Conservation (phyloP, 2,329 filamentous ascomycete genomes). For the Alternaria metachromatica region DNA sequence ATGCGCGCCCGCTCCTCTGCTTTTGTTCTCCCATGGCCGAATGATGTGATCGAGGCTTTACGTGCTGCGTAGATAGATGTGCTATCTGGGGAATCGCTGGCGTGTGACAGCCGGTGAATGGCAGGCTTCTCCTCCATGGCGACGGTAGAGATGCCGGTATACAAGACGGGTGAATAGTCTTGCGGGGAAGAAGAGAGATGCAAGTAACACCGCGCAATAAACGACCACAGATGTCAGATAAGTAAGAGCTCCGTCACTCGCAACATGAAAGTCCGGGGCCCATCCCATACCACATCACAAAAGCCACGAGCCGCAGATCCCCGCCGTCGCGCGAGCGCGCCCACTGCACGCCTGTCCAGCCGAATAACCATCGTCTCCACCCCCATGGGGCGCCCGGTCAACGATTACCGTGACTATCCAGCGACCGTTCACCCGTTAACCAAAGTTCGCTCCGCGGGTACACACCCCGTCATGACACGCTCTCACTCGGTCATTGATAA, state of each 20-base stretch:
- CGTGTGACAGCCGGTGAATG: not conserved
- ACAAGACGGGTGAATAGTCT: no score
- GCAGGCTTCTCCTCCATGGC: not conserved
- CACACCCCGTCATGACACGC: not conserved
- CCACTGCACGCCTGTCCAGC: not conserved
- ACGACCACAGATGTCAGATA: not conserved
- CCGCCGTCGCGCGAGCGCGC: not conserved
- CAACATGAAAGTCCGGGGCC: not conserved
- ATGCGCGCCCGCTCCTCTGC: conserved; percentile 13
- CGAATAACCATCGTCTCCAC: not conserved
- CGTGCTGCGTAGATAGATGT: not conserved
- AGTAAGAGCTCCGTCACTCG: not conserved
- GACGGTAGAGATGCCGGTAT: not conserved
- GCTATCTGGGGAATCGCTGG: not conserved
- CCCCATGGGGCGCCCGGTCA: not conserved
- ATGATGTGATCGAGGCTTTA: conserved; percentile 8
- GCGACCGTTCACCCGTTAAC: not conserved
- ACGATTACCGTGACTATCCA: not conserved
- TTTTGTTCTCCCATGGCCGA: conserved; percentile 7
- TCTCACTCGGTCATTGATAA: not conserved
- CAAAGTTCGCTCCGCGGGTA: not conserved
- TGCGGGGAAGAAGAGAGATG: not conserved
- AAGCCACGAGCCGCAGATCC: not conserved
- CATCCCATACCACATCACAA: not conserved
- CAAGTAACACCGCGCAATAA: not conserved